phyloP scores from a whole-genome alignment of 2,329 filamentous ascomycete genomes.

The Colletotrichum kahawae region DNA sequence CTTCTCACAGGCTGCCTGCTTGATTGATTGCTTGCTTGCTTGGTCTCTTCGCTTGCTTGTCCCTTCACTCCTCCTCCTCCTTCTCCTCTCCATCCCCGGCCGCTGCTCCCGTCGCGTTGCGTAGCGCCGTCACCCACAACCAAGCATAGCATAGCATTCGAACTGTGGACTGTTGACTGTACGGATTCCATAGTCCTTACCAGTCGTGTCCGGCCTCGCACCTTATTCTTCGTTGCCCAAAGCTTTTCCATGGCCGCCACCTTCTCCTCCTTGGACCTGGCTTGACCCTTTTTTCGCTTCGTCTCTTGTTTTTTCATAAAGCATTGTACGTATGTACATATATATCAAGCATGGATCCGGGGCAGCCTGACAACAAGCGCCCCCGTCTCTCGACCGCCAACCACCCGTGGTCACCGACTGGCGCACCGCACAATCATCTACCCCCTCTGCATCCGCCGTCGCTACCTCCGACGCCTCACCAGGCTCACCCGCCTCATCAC shows the following conservation, averaged over 20 bases:
- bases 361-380: constrained; percentile 63
- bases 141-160: constrained; percentile 7
- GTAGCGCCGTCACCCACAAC: neutral
- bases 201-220: neutral
- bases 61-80: neutral
- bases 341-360: constrained; percentile 65
- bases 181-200: neutral
- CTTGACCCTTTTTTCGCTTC: constrained; percentile 25
- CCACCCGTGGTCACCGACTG: constrained; percentile 44
- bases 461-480: constrained; percentile 35
- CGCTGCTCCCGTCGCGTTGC: constrained; percentile 5
- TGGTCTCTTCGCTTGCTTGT: neutral
- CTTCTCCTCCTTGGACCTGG: constrained; percentile 21
- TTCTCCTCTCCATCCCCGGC: neutral
- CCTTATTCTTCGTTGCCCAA: constrained; percentile 29
- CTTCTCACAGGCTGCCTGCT: constrained; percentile 19
- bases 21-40: neutral
- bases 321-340: constrained; percentile 40
- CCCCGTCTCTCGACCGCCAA: constrained; percentile 54
- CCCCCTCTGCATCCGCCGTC: constrained; percentile 52
- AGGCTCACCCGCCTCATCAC: constrained; percentile 42
- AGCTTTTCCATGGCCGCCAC: constrained; percentile 38
- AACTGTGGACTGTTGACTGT: neutral
- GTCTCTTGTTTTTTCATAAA: constrained; percentile 23
- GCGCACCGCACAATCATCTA: constrained; percentile 50